These are phyloP conservation scores for Wickerhamiella alocasiicola DNA, from an alignment of 805 yeast genomes.

Conservation along the genomic window DNA sequence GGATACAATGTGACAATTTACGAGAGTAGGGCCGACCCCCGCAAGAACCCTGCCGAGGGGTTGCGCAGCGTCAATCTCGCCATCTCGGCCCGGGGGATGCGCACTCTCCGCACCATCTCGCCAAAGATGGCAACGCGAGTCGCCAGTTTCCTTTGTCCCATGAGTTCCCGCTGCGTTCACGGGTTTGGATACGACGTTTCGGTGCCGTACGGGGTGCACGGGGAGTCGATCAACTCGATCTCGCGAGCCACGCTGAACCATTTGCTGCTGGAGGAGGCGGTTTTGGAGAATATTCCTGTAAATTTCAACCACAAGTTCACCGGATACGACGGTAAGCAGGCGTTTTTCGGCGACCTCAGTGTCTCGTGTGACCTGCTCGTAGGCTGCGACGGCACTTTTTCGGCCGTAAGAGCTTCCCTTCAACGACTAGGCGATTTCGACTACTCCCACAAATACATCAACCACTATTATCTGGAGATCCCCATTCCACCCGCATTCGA, in stretches of 20 bases:
- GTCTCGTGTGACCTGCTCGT: slow-evolving; percentile 36
- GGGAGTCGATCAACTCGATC: slow-evolving; percentile 76
- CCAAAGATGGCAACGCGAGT: slow-evolving; percentile 43
- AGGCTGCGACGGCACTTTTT: slow-evolving; percentile 82
- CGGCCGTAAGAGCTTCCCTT: slow-evolving; percentile 56
- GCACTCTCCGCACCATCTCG: slow-evolving; percentile 54
- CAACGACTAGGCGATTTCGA: slow-evolving; percentile 59
- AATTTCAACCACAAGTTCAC: slow-evolving; percentile 47
- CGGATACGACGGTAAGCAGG: slow-evolving; percentile 1
- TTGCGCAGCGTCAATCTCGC: slow-evolving; percentile 68
- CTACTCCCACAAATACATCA: slow-evolving; percentile 63
- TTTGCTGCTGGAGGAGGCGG: slow-evolving; percentile 51
- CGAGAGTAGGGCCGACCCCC: slow-evolving; percentile 62
- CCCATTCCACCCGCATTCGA: slow-evolving; percentile 48
- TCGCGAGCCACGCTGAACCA: slow-evolving; percentile 63
- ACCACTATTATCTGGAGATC: slow-evolving; percentile 71
- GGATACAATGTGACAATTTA: slow-evolving; percentile 64
- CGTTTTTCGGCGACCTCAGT: slow-evolving; percentile 14
- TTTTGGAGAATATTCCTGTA: slow-evolving; percentile 34
- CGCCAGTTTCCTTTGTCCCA: slow-evolving; percentile 56
- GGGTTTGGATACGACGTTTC: slow-evolving; percentile 51
- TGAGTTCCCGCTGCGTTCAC: slow-evolving; percentile 87
- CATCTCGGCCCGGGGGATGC: slow-evolving; percentile 72
- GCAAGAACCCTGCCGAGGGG: slow-evolving; percentile 25
- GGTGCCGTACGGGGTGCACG: slow-evolving; percentile 68